Conservation (phyloP, 768 basidiomycete species). For the Auricularia sp. region DNA sequence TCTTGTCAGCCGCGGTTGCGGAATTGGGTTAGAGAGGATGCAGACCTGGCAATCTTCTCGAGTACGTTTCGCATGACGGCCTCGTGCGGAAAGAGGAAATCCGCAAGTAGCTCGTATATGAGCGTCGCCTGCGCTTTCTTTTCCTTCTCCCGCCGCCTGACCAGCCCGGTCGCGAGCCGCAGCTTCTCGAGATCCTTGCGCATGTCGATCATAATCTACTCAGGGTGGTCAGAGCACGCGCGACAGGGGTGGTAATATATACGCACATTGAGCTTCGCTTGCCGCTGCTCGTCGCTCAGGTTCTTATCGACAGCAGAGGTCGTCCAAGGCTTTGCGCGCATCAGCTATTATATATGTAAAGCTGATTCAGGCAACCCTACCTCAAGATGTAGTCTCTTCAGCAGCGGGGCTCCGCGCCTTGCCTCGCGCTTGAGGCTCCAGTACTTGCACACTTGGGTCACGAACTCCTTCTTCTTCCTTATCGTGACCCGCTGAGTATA, state of each 20-base stretch:
- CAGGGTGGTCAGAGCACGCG: conserved; percentile 13
- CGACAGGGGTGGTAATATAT: background rate
- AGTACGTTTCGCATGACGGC: conserved; percentile 51
- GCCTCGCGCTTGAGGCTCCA: conserved; percentile 98
- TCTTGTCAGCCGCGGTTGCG: conserved; percentile 5
- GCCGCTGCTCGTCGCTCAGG: conserved; percentile 75
- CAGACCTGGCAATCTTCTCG: conserved; percentile 57
- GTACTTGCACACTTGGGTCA: conserved; percentile 74
- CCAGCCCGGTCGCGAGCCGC: conserved; percentile 52
- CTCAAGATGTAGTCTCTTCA: conserved; percentile 90
- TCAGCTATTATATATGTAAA: background rate
- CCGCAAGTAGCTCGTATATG: conserved; percentile 55
- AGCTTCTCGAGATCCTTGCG: conserved; percentile 71
- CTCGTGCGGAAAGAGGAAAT: conserved; percentile 59
- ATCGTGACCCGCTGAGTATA: conserved; percentile 66
- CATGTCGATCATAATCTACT: conserved; percentile 48
- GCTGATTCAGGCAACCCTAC: conserved; percentile 20
- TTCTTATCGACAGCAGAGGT: conserved; percentile 53
- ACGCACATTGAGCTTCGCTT: conserved; percentile 70
- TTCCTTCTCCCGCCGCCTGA: conserved; percentile 68
- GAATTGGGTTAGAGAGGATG: background rate
- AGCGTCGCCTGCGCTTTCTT: conserved; percentile 64
- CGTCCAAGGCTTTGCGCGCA: conserved; percentile 66
- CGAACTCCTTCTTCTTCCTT: conserved; percentile 66
- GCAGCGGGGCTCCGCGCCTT: conserved; percentile 81